Percentiles rank a stretch among this genome's conserved stretches.
Evolutionary conservation across 2,329 filamentous ascomycete species (phyloP).

Genomic region (Colletotrichum liaoningense): DNA sequence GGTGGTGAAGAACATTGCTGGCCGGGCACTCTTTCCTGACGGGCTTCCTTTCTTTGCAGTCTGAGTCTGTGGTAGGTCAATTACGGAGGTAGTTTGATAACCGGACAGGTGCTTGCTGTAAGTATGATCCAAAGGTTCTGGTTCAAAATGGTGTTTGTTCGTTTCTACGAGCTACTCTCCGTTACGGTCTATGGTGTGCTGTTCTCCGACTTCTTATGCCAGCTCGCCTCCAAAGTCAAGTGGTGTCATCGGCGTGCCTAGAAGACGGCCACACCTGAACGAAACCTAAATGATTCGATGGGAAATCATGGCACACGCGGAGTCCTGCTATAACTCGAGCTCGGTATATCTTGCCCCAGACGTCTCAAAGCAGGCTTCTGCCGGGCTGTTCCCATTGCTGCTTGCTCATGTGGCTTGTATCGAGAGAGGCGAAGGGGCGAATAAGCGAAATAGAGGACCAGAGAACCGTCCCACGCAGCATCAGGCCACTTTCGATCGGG

Average conservation of each 20-base stretch:
- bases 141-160: background rate
- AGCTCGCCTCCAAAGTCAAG: background rate
- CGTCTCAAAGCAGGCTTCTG: background rate
- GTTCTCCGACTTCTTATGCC: background rate
- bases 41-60: too few relatives aligned
- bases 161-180: background rate
- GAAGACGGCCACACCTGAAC: background rate
- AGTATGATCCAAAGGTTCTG: background rate
- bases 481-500: conserved; percentile 3
- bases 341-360: background rate
- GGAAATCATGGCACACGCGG: background rate
- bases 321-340: background rate
- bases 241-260: background rate
- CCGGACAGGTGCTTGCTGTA: too few relatives aligned
- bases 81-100: too few relatives aligned
- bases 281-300: background rate
- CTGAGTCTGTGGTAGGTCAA: too few relatives aligned
- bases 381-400: background rate
- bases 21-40: too few relatives aligned
- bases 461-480: background rate
- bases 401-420: background rate
- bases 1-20: conserved; percentile 42
- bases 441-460: background rate
- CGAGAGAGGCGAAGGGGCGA: background rate
- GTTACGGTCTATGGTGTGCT: background rate